These are phyloP conservation scores for Nephelium lappaceum DNA, from an alignment of 345 rosid species.

Conservation along the genomic window DNA sequence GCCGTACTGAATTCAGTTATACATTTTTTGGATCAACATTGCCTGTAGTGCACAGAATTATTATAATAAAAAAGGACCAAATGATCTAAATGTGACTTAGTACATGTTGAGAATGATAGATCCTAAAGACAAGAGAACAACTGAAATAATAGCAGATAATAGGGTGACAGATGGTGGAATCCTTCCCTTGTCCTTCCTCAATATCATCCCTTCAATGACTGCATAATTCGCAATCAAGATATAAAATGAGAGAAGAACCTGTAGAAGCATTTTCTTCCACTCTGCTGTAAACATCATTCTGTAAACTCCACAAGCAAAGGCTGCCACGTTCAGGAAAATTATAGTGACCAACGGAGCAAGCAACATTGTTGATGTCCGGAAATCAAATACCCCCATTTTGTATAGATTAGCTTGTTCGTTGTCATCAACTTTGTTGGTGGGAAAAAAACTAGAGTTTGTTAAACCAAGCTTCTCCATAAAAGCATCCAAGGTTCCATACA, in stretches of 20 bases:
- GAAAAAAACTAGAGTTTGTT: conserved; percentile 40
- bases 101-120: conserved; percentile 11
- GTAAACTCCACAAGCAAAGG: conserved; percentile 28
- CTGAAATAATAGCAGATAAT: conserved; percentile 18
- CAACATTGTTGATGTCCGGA: conserved; percentile 33
- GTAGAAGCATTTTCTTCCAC: conserved; percentile 26
- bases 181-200: conserved; percentile 50
- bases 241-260: conserved; percentile 35
- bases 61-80: too few relatives aligned
- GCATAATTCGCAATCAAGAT: conserved; percentile 36
- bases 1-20: too few relatives aligned
- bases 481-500: conserved; percentile 38
- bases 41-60: too few relatives aligned
- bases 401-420: conserved; percentile 32
- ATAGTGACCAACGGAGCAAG: conserved; percentile 41
- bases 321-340: conserved; percentile 32
- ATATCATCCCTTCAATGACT: conserved; percentile 44
- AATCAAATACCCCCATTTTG: conserved; percentile 41
- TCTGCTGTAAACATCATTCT: conserved; percentile 27
- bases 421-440: conserved; percentile 36
- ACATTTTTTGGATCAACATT: too few relatives aligned
- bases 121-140: conserved; percentile 24
- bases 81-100: too few relatives aligned
- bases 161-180: conserved; percentile 32
- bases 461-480: conserved; percentile 30